Evolutionary conservation across 495 filamentous ascomycete species (phyloP), one percentile per base, ranked within the genome.

Genomic region (Aspergillus mulundensis): DNA sequence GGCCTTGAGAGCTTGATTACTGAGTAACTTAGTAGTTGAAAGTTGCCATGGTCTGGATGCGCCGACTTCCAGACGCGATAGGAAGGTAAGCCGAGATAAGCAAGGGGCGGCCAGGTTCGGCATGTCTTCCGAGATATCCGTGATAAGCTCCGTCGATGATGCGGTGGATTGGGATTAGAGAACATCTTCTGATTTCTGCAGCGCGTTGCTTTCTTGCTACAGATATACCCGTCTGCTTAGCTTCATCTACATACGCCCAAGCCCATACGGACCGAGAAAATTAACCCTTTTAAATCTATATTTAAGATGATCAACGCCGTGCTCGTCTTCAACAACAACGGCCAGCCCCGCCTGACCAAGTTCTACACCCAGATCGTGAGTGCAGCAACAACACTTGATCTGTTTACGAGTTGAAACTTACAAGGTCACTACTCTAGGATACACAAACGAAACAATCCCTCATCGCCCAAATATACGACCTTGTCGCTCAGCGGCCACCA

Each of bases 361-460:
- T 99, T 99, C 80, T 99, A 99, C 71, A 96, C 94, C 12, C 93
- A 97, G 67, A 87, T 99, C 48, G 94, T 97, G 71, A 45, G 80
- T 69, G 36, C 30, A 51, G 57, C 41, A 11, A 23, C 25, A n/a
- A 30, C 34, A 14, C 49, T 25, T 6, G 41, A 12, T 14, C 41
- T 19, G 11, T 12, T 18, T 19, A 12, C 20, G 0, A 25, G 42
- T 8, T 7, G 20, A 52, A 49, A n/a, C 30, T 56, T 45, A 57
- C 61, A 23, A 56, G 8, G 23, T n/a, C n/a, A n/a, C 43, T 11
- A n/a, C 25, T 21, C 7, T 28, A 96, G 91, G 91, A 96, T 66
- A 96, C 91, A 15, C 86, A 86, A 70, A 91, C 96, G 21, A 93
- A 97, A 70, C 95, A 99, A 76, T 86, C 90, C 11, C 86, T 99